Base-by-base conservation (phyloP, 1,284 basidiomycete genomes). In the Sutorius eximius region DNA sequence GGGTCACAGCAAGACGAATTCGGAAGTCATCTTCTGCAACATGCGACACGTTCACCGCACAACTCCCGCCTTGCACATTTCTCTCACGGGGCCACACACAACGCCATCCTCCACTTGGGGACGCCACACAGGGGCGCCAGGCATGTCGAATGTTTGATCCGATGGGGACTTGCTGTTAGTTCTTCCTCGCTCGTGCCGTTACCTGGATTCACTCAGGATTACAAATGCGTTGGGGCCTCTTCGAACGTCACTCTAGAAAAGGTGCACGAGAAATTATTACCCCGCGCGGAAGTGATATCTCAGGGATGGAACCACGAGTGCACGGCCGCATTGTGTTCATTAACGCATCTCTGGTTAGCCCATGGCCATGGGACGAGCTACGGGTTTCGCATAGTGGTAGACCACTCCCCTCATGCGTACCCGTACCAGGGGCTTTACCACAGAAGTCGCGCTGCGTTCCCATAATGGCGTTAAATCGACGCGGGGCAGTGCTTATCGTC, bases 401-500 rank as follows among this genome's bases (percentile, higher is more conserved):
- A 16, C 12, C 5, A 16, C 27, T 8, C 29, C 27, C 27, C 33
- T 43, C 18, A 6, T 7, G 33, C 27, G 10, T 20, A 10, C 38
- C 13, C 54, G 33, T 44, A 2, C 15, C 8, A 45, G 29, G 8
- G 8, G 11, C 4, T 18, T 43, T 24, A 5, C 12, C 24, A 16
- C 24, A 13, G 24, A 29, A 8, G 34, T 40, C 16, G 6, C 3
- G 53, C 24, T 11, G 22, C 3, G 9, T 33, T 38, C 34, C 20
- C 13, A n/a, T 10, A 1, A 43, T 18, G 11, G 3, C 11, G 18
- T 37, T 18, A 1, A 34, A 24, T 29, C 22, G 13, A 36, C 24
- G 9, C n/a, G 7, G 16, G 51, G 57, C 45, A 40, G 48, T 59
- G 45, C 45, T 48, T 45, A 45, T 52, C 41, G 1, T 12, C 18